Evolutionary conservation across 129 eudicot species (phyloP), one percentile per base, ranked within the genome.

Genomic region (Logfia minima): DNA sequence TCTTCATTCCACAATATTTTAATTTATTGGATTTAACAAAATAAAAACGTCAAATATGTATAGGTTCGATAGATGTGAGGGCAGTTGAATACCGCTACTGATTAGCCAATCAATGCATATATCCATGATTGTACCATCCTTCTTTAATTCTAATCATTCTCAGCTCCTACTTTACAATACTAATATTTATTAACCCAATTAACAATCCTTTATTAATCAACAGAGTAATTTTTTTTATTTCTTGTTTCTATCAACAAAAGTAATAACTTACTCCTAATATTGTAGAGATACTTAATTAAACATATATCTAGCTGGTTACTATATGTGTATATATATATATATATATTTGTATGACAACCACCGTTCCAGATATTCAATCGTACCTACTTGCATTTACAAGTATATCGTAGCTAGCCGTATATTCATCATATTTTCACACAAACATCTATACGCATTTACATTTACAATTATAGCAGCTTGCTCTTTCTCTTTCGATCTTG

Each of bases 91-190:
- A 35, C 79, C 75, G 35, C 68, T 62, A 73, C 62, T 73, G 51
- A 80, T 80, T 80, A 80, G 72, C 74, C 83, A 73, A 80, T 80
- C 79, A 80, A 51, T 73, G 68, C 59, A 72, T 62, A 41, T 39
- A 71, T 72, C 83, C 68, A 80, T 73, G 79, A 80, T 80, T 73
- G 83, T 73, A 18, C 79, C 79, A 26, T 72, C 67, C 78, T 35
- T 70, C 71, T 41, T 70, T 70, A 60, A 79, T 41, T 64, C 66
- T 71, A 80, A 73, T 65, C 78, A 79, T 79, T 71, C 67, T 71
- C 65, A 2, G 48, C 14, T 41, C 48, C 48, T 9, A 41, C 48
- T 41, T 41, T 41, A 41, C 48, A 41, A 37, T 7, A 37, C 41
- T 37, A 37, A 37, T 37, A 37, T 18, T 22, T 43, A 39, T 48